Evolutionary conservation across 1,139 yeast species (phyloP), one percentile per base, ranked within the genome.

Genomic region (Hemisphaericaspora lyxosophila): DNA sequence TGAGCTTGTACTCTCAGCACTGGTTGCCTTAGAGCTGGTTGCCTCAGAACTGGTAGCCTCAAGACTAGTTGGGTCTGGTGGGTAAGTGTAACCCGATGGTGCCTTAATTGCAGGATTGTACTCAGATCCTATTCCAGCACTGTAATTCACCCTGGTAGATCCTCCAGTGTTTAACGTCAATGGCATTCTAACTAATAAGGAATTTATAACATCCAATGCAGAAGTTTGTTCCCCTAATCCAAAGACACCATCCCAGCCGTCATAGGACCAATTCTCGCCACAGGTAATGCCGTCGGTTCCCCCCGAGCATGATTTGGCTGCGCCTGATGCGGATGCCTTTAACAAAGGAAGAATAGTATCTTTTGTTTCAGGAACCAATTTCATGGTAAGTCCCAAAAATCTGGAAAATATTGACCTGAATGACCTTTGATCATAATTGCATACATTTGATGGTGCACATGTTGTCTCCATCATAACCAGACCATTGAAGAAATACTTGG

Each of bases 211-310:
- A 51, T 85, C 95, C 42, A 86, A 64, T 0, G 95, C 90, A 37
- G 75, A 67, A 73, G 83, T 76, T 56, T 86, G 90, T 58, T 86
- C 92, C 26, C 95, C 95, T 17, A 86, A 64, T 5, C 95, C 94
- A 54, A 73, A 84, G 30, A 56, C 53, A 4, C 78, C 82, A 62
- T 85, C 94, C 79, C 85, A 81, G 8, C 70, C 64, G 23, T 59
- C 62, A 26, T 56, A 54, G 11, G 67, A 51, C 94, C 94, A 85
- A 51, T 75, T 67, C 46, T 75, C 64, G 17, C 92, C 92, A 62
- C 94, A 85, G 0, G 92, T 84, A 44, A 78, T 80, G n/a, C 84
- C 83, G 54, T 84, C 90, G 1, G 63, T 45, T 44, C 92, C 92
- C 38, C 94, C 94, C 14, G 74, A 60, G 55, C 94, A 86, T 1